Evolutionary conservation across 371 early-diverging fungal genomes (phyloP), one percentile per base, ranked within the genome.

Genomic region (Mycotypha africana): DNA sequence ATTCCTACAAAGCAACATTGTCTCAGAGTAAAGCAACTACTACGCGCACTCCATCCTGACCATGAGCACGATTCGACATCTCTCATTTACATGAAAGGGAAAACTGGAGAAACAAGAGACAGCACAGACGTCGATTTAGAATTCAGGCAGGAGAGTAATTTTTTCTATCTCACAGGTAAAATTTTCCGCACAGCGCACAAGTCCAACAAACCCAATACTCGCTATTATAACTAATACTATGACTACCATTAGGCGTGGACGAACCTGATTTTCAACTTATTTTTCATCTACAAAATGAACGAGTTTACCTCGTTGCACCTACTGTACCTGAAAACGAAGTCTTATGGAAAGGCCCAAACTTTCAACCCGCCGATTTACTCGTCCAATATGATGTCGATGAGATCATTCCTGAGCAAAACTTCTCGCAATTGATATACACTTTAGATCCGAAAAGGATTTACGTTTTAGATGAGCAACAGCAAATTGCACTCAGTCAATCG

Each of bases 101-200:
- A 56, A 17, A 38, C 42, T 21, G 50, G 47, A 28, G 34, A 40
- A 28, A 57, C 57, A 42, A 47, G 76, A 30, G 73, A 75, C 41
- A 61, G 66, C 40, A 75, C 76, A 15, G 76, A 75, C 24, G 50
- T 62, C 7, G 73, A 72, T 20, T 44, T 75, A 24, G 62, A 70
- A 28, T 75, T 75, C 37, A 58, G 74, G 10, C 79, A 78, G 39
- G 79, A 78, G 43, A 67, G 70, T 42, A 66, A 78, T 49, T 78
- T 78, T 32, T 62, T 65, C 35, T 78, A 78, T 49, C 45, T 75
- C 22, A 71, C 78, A 17, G 78, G 78, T 59, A 59, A n/a, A 16
- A 7, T 28, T 33, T 28, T 28, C 11, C 11, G n/a, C n/a, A n/a
- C n/a, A n/a, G n/a, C n/a, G n/a, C n/a, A n/a, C n/a, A n/a, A n/a